Evolutionary conservation across 768 basidiomycete species (phyloP), one percentile per base, ranked within the genome.

Genomic region (Russula dissimulans): DNA sequence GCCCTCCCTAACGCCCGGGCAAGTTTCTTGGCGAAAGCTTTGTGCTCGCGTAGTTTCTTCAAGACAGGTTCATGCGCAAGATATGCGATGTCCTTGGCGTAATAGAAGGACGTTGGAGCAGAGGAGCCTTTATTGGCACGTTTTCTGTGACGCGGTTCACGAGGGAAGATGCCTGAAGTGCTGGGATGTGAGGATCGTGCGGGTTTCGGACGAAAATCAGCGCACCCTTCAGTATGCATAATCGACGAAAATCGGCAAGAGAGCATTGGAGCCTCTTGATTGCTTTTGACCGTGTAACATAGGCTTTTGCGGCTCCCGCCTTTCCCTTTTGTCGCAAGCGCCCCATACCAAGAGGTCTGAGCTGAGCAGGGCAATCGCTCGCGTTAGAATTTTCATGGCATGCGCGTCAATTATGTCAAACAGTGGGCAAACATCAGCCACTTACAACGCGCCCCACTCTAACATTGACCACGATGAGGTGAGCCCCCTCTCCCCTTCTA

Each of bases 81-180:
- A 74, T 95, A 98, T 58, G 91, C 89, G 65, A 99, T 95, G 70
- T 99, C 97, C 75, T 99, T 99, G 31, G 91, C 78, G 71, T 98
- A 97, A 76, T 99, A 99, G 76, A 98, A 99, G 3, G 94, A 92
- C 1, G 97, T 93, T 4, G 95, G 94, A 0, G 92, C 95, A 54
- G 94, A 93, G 3, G 92, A 95, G 1, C 95, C 97, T 72, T 97
- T 98, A 77, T 98, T 98, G 41, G 95, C 97, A 64, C 85, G 84
- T 72, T 97, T 99, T 67, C 83, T 85, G 74, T 83, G 86, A 48
- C 85, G 83, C 29, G 97, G 97, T 72, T 99, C 97, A 56, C 95
- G 90, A 64, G 97, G 97, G 72, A 95, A 97, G 68, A 99, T 95
- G 12, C 95, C 95, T 97, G 50, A 54, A 43, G 53, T 47, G 26